A percentile compares a stretch with the other conserved stretches of the same genome.
Conservation (phyloP, 2,329 filamentous ascomycete species). For the Nemania sp. region DNA sequence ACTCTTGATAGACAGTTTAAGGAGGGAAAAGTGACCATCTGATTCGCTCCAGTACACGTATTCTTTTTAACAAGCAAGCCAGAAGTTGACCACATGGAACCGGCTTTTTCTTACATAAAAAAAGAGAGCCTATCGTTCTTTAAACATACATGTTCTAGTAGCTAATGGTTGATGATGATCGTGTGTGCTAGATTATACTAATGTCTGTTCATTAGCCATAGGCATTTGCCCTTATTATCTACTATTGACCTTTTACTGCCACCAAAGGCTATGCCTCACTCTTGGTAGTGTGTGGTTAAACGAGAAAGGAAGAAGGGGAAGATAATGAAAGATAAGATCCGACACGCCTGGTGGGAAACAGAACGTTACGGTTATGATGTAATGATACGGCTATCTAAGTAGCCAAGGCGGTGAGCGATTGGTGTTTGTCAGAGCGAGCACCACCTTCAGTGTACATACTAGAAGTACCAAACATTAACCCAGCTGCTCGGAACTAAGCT, state of each 20-base stretch:
- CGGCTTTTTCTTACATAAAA: too few relatives aligned
- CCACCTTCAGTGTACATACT: background rate
- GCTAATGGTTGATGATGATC: background rate
- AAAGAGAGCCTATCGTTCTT: background rate
- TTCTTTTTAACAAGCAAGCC: slow-evolving; percentile 8
- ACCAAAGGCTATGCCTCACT: too few relatives aligned
- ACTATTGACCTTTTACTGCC: too few relatives aligned
- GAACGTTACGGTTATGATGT: background rate
- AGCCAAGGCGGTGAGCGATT: too few relatives aligned
- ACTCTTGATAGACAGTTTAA: slow-evolving; percentile 41
- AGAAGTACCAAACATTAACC: background rate
- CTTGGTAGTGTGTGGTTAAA: too few relatives aligned
- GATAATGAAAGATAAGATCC: too few relatives aligned
- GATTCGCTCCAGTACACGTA: slow-evolving; percentile 22
- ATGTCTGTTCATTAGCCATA: background rate
- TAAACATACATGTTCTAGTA: background rate
- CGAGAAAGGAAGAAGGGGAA: too few relatives aligned
- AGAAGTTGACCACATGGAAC: slow-evolving; percentile 3
- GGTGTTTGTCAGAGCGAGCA: background rate
- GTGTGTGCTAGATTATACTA: background rate
- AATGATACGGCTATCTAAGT: background rate
- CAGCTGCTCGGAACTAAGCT: background rate
- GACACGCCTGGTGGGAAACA: too few relatives aligned
- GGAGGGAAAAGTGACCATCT: slow-evolving; percentile 33
- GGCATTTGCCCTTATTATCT: too few relatives aligned